Base-by-base conservation (phyloP, 176 grass and related monocot genomes). In the Ensete ventricosum region DNA sequence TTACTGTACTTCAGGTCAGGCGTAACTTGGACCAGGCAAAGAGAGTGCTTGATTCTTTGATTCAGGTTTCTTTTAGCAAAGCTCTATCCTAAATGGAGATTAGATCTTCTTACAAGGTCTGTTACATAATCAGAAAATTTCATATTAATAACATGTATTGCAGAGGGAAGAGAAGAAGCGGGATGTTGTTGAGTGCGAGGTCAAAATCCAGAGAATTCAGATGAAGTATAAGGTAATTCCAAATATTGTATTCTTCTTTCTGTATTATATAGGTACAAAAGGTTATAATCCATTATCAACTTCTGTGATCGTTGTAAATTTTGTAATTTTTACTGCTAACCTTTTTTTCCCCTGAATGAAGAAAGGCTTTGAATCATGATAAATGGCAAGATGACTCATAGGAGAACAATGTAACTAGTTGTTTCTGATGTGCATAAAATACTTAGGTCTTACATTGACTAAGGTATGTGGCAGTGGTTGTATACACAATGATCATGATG, bases 1-100 rank as follows among this genome's bases (percentile, higher is more conserved):
- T 60, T 54, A 73, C 70, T 50, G 50, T 55, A 10, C 14, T 84
- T 76, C 85, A 99, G 95, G 95, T 99, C 14, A 87, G 88, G 7
- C 95, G 82, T 58, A 94, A 91, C 83, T 99, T 94, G 86, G 90
- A 94, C 62, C 95, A 99, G 68, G 95, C 90, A n/a, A 94, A 90
- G 81, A 77, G 80, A 86, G 22, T 99, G 75, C 64, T 99, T 86
- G 88, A 89, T 72, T 84, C 91, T 79, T 79, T 99, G 55, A 87
- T 99, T 80, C 94, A 99, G 95, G 95, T 99, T 80, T 73, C 68
- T 24, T 49, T 21, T 14, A 26, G 22, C 8, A 73, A 49, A 71
- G 2, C 11, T n/a, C 10, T 29, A 13, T 57, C 3, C 16, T 29
- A 20, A 8, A 48, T 14, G 2, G 53, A 54, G 5, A 57, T 11